Percentiles rank a stretch among this genome's conserved stretches.
phyloP scores from a whole-genome alignment of 495 filamentous ascomycete genomes.

The Xylaria castorea region DNA sequence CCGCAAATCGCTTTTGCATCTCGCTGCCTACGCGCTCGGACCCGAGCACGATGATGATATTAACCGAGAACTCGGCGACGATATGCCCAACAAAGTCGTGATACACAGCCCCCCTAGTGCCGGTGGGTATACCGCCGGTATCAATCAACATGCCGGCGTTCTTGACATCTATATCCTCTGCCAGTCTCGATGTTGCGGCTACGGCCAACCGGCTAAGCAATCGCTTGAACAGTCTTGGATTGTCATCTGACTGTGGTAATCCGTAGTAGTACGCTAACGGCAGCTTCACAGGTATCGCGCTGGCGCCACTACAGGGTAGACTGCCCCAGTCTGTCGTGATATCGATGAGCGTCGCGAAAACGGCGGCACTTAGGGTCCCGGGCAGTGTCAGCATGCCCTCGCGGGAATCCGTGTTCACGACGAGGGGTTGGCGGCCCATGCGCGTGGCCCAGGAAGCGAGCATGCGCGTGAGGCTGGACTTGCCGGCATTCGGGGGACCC shows the following conservation, averaged over 20 bases:
- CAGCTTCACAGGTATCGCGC: constrained; percentile 84
- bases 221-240: constrained; percentile 72
- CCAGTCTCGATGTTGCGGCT: constrained; percentile 76
- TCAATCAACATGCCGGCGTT: constrained; percentile 85
- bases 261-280: constrained; percentile 94
- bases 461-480: constrained; percentile 82
- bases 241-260: constrained; percentile 74
- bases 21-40: constrained; percentile 82
- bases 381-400: constrained; percentile 88
- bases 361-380: constrained; percentile 81
- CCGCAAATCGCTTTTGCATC: constrained; percentile 74
- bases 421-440: constrained; percentile 75
- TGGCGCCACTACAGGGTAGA: constrained; percentile 89
- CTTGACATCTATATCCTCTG: constrained; percentile 75
- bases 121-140: constrained; percentile 69
- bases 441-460: constrained; percentile 83
- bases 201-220: constrained; percentile 79
- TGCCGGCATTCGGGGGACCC: constrained; percentile 81
- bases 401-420: constrained; percentile 84
- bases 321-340: constrained; percentile 90
- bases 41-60: constrained; percentile 81
- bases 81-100: constrained; percentile 77
- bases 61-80: constrained; percentile 86
- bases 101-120: constrained; percentile 58
- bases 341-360: constrained; percentile 85